Evolutionary conservation across 257 asterid species (phyloP).

Genomic region (Sherardia arvensis): DNA sequence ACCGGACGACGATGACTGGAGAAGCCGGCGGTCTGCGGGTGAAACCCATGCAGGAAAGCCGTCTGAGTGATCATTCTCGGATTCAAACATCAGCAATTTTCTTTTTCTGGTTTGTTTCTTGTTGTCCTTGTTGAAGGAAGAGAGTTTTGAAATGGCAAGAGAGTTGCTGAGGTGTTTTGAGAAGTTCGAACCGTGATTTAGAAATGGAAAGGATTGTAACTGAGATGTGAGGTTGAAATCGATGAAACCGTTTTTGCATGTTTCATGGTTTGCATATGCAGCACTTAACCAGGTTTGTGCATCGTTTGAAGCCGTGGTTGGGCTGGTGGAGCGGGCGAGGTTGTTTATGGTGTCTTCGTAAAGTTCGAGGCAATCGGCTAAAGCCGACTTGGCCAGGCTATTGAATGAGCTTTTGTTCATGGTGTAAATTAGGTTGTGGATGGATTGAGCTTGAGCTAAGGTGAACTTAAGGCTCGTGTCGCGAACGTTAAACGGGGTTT

Average conservation of each 20-base stretch:
- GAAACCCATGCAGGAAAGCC: constrained; percentile 70
- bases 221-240: constrained; percentile 21
- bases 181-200: background rate
- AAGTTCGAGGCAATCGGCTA: constrained; percentile 71
- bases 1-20: constrained; percentile 27
- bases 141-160: background rate
- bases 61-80: constrained; percentile 33
- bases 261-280: constrained; percentile 5
- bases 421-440: background rate
- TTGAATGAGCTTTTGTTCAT: background rate
- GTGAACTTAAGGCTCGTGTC: background rate
- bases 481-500: background rate
- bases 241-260: constrained; percentile 33
- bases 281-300: constrained; percentile 11
- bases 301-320: constrained; percentile 23
- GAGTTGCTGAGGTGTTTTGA: background rate
- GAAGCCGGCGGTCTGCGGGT: constrained; percentile 46
- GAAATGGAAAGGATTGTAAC: background rate
- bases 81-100: constrained; percentile 16
- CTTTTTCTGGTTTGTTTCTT: background rate
- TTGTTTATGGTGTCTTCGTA: constrained; percentile 39
- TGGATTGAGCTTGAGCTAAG: background rate
- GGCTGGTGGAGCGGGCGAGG: constrained; percentile 39
- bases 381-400: constrained; percentile 24
- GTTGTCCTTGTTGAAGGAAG: background rate